phyloP scores from a whole-genome alignment of 805 yeast genomes.

The Saccharomycopsis malanga region DNA sequence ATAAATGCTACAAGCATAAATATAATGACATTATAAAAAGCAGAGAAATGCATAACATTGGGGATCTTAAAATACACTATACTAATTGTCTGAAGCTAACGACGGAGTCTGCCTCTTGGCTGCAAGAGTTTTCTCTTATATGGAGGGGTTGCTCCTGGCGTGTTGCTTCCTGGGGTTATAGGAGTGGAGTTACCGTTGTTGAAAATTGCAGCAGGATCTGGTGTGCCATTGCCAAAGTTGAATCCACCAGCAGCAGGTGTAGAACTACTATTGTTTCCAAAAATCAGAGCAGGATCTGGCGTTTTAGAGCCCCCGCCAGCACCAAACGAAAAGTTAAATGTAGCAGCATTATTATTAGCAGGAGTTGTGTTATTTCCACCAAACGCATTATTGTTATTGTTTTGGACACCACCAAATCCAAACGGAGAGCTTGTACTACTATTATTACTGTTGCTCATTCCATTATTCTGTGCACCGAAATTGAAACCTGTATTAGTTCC shows the following conservation, averaged over 20 bases:
- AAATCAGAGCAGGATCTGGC: background rate
- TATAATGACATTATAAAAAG: too few species aligned
- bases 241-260: background rate
- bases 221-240: background rate
- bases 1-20: too few species aligned
- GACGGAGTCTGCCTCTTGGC: background rate
- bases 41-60: too few species aligned
- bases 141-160: background rate
- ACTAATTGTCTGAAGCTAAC: too few species aligned
- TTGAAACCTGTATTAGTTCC: background rate
- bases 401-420: slow-evolving; percentile 1
- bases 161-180: background rate
- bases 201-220: background rate
- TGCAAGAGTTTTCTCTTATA: background rate
- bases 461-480: background rate
- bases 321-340: background rate
- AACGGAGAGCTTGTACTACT: background rate
- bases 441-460: background rate
- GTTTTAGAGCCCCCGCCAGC: background rate
- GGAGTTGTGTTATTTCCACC: background rate
- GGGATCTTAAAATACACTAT: too few species aligned
- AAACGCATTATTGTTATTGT: slow-evolving; percentile 1
- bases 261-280: background rate
- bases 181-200: background rate
- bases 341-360: background rate